A percentile compares a stretch with the other conserved stretches of the same genome.
phyloP scores from a whole-genome alignment of 495 filamentous ascomycete genomes.

The Baudoinia panamericana region DNA sequence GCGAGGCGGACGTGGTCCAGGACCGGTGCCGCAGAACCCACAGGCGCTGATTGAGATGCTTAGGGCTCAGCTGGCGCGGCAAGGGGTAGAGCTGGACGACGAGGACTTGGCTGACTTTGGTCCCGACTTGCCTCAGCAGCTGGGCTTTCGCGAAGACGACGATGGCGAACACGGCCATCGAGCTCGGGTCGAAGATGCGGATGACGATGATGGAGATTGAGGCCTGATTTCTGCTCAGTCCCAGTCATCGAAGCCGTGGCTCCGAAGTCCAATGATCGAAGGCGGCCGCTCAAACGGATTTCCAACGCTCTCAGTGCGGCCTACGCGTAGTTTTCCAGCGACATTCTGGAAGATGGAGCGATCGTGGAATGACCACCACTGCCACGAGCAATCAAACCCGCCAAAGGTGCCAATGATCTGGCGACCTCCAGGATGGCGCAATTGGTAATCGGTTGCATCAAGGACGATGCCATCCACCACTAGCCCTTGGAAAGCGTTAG shows the following conservation, averaged over 20 bases:
- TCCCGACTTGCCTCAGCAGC: not conserved
- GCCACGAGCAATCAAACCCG: slow-evolving; percentile 13
- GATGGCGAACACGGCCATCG: not conserved
- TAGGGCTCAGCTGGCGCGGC: slow-evolving; percentile 7
- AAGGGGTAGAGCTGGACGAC: slow-evolving; percentile 2
- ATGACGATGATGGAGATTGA: slow-evolving; percentile 1
- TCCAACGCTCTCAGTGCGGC: slow-evolving; percentile 4
- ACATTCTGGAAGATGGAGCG: slow-evolving; percentile 4
- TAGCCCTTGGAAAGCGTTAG: slow-evolving; percentile 6
- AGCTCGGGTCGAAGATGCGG: slow-evolving; percentile 10
- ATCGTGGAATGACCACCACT: slow-evolving; percentile 16
- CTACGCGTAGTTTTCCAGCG: slow-evolving; percentile 8
- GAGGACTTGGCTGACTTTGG: not conserved
- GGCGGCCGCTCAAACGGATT: slow-evolving; percentile 5
- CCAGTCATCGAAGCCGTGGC: slow-evolving; percentile 8
- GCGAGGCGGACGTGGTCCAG: slow-evolving; percentile 11
- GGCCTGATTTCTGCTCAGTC: slow-evolving; percentile 9
- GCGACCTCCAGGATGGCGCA: slow-evolving; percentile 11
- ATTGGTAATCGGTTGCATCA: slow-evolving; percentile 7
- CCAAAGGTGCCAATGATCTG: slow-evolving; percentile 12
- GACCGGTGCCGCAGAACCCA: not conserved
- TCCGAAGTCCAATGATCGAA: slow-evolving; percentile 8
- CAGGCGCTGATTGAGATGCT: not conserved
- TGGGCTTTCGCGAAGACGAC: not conserved
- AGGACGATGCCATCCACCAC: slow-evolving; percentile 12